phyloP scores from a whole-genome alignment of 495 filamentous ascomycete species.

The Penicillium maclennaniae region DNA sequence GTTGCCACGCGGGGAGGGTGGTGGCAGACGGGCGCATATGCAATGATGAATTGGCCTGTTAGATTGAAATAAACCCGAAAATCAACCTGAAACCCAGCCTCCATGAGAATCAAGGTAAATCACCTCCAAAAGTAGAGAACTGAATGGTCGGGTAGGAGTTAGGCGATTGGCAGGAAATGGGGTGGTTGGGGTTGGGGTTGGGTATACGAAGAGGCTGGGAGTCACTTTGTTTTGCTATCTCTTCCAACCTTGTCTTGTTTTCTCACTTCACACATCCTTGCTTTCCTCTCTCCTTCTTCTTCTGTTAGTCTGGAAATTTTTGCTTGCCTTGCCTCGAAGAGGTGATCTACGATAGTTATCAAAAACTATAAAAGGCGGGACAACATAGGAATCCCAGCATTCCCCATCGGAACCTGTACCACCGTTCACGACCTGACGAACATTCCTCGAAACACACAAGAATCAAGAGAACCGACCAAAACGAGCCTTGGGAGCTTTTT shows the following conservation, averaged over 20 bases:
- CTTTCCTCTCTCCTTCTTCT: constrained; percentile 1
- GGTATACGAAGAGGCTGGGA: constrained; percentile 40
- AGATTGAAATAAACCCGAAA: neutral
- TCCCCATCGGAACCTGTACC: constrained; percentile 1
- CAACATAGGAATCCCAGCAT: constrained; percentile 2
- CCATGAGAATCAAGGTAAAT: constrained; percentile 1
- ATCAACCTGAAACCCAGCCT: constrained; percentile 29
- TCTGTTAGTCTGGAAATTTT: neutral
- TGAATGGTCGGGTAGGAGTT: neutral
- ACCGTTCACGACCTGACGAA: constrained; percentile 9
- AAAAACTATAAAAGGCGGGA: constrained; percentile 7
- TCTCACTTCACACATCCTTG: constrained; percentile 9
- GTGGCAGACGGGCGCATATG: constrained; percentile 6
- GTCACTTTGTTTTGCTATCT: constrained; percentile 4
- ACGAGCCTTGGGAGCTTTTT: neutral
- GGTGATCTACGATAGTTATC: constrained; percentile 9
- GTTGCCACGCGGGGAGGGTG: constrained; percentile 12
- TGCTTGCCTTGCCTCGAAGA: constrained; percentile 3
- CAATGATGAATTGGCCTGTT: constrained; percentile 8
- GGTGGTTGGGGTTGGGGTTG: constrained; percentile 37
- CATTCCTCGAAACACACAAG: constrained; percentile 3
- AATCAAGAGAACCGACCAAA: neutral
- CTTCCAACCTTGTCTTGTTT: constrained; percentile 12
- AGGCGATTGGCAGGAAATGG: constrained; percentile 32
- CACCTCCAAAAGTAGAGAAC: too few species aligned